phyloP scores from a whole-genome alignment of 805 yeast genomes.

The Danielozyma ontarioensis region DNA sequence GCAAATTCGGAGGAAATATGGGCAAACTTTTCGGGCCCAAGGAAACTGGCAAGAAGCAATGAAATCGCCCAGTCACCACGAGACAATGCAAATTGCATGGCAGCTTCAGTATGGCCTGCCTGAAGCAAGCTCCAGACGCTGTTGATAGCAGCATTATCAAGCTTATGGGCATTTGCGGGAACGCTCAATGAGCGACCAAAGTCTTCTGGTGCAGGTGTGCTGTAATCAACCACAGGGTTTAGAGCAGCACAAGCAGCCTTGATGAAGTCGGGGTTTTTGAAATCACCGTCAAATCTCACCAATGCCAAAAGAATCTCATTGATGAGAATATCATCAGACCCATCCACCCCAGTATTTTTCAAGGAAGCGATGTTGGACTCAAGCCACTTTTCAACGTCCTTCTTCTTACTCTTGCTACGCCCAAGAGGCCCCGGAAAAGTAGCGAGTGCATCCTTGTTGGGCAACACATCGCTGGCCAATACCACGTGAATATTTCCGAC shows the following conservation, averaged over 20 bases:
- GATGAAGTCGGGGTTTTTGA: conserved; percentile 14
- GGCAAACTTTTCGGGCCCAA: conserved; percentile 58
- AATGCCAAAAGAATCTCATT: conserved; percentile 24
- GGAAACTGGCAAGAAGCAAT: conserved; percentile 59
- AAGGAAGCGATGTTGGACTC: conserved; percentile 19
- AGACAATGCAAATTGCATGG: conserved; percentile 56
- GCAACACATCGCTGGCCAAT: conserved; percentile 11
- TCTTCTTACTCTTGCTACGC: conserved; percentile 51
- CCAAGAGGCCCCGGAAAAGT: conserved; percentile 67
- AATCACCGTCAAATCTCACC: conserved; percentile 26
- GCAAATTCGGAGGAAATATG: conserved; percentile 54
- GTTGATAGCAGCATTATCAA: conserved; percentile 34
- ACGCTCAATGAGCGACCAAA: conserved; percentile 12
- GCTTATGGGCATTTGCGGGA: conserved; percentile 30
- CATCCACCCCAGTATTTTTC: conserved; percentile 2
- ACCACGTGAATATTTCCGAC: conserved; percentile 31
- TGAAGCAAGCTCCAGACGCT: conserved; percentile 38
- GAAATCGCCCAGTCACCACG: conserved; percentile 77
- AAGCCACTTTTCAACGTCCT: conserved; percentile 64
- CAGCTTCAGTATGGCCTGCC: conserved; percentile 62
- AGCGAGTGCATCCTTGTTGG: conserved; percentile 19
- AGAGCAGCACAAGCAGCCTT: conserved; percentile 30
- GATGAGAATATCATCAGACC: conserved; percentile 23
- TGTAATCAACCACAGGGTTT: conserved; percentile 38
- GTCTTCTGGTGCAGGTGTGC: conserved; percentile 19